phyloP scores from a whole-genome alignment of 1,284 basidiomycete genomes.

The Trichosporon asahii region DNA sequence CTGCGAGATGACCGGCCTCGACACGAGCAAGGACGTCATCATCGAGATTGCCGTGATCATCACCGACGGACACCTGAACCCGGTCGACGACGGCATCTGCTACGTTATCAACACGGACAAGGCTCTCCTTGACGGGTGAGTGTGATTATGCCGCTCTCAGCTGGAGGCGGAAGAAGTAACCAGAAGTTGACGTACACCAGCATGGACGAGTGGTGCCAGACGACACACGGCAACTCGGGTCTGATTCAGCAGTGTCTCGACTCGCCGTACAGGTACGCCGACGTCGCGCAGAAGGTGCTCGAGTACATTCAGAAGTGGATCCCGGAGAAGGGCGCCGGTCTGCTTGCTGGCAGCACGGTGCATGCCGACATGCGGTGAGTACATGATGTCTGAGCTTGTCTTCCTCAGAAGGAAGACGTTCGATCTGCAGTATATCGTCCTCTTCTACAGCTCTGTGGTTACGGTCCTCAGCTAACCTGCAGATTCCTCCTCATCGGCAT shows the following conservation, averaged over 20 bases:
- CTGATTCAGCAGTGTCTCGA: constrained; percentile 48
- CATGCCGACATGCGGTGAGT: constrained; percentile 54
- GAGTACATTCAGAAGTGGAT: constrained; percentile 55
- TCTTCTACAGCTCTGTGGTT: not conserved
- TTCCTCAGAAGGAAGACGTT: not conserved
- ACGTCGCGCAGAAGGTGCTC: constrained; percentile 49
- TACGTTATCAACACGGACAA: constrained; percentile 56
- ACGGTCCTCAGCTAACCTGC: constrained; percentile 8
- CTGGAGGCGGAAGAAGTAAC: not conserved
- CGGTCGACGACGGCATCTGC: constrained; percentile 56
- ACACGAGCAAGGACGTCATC: constrained; percentile 51
- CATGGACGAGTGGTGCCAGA: constrained; percentile 53
- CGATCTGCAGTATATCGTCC: not conserved
- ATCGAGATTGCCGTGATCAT: constrained; percentile 58
- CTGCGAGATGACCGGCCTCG: constrained; percentile 56
- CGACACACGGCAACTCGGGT: constrained; percentile 50
- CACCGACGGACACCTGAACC: constrained; percentile 55
- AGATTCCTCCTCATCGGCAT: constrained; percentile 53
- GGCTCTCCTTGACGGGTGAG: constrained; percentile 51
- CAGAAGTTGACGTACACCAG: constrained; percentile 22
- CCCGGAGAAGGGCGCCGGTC: constrained; percentile 49
- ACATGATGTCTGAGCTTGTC: not conserved
- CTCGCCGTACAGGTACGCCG: constrained; percentile 46
- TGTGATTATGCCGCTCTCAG: not conserved
- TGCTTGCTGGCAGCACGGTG: constrained; percentile 55